Evolutionary conservation across 352 stramenopile genomes (phyloP), one percentile per base, ranked within the genome.

Genomic region (Phytopythium litorale): DNA sequence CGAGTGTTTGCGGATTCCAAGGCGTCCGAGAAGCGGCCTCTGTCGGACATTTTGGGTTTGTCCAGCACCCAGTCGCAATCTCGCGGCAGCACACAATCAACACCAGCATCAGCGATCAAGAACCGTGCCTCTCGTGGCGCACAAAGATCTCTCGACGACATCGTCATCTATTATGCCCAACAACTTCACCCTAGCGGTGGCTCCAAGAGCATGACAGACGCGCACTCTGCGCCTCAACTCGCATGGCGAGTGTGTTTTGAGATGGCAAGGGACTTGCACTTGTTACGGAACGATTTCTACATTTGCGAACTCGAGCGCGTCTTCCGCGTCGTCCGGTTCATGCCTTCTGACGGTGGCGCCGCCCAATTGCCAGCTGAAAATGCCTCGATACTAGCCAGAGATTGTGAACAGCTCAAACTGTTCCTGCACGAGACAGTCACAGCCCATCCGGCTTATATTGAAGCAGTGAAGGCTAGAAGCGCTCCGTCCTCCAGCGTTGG

Each of bases 281-380:
- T 91, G 25, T 75, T 91, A 51, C 65, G 74, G 53, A 88, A 87
- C 48, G 73, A 75, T 18, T 81, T 78, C 51, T 91, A 81, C 58
- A 61, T 87, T 19, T 60, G 58, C 4, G 75, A 81, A 25, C 60
- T 89, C 35, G 67, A 78, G 28, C 60, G 67, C 49, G 54, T 76
- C 19, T 75, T 56, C 48, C 30, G 28, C 4, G 13, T 4, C 3
- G 28, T 33, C 21, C 7, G 16, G 19, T 45, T 43, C 15, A 19
- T 46, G 30, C 4, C 37, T 3, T 5, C 12, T 12, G 23, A 58
- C n/a, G 12, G 32, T 25, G 52, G 16, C 8, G 3, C n/a, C 3
- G 9, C 7, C 5, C 46, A 32, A 51, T 30, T n/a, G 4, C 45
- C n/a, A 32, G 9, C 46, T 52, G 33, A 58, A 30, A 32, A 7